Conservation (phyloP, 371 early-diverging fungal species). For the Saksenaea vasiformis region DNA sequence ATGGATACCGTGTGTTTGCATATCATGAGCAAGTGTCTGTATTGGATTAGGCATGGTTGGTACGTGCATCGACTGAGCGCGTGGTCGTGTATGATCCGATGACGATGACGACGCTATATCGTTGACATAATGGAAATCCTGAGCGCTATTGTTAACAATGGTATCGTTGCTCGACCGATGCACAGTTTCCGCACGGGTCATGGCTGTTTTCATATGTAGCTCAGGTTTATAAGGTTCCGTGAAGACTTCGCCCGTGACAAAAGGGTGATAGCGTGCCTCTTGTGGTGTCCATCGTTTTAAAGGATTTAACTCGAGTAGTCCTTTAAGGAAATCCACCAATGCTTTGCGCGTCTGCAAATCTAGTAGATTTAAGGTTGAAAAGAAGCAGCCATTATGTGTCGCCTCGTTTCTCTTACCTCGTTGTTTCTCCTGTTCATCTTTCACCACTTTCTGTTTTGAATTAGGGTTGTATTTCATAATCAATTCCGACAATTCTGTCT, state of each 20-base stretch:
- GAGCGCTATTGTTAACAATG: neutral
- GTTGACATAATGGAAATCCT: neutral
- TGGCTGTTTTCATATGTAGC: slow-evolving; percentile 14
- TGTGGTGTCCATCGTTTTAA: slow-evolving; percentile 92
- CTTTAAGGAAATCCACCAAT: slow-evolving; percentile 87
- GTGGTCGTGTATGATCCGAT: slow-evolving; percentile 6
- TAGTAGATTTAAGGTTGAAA: slow-evolving; percentile 16
- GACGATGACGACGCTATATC: neutral
- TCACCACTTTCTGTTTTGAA: slow-evolving; percentile 25
- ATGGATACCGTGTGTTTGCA: slow-evolving; percentile 12
- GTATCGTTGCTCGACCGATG: neutral
- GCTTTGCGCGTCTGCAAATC: slow-evolving; percentile 69
- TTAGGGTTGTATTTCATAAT: slow-evolving; percentile 73
- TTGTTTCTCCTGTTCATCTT: slow-evolving; percentile 60
- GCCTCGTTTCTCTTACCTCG: slow-evolving; percentile 64
- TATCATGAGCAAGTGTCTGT: slow-evolving; percentile 18
- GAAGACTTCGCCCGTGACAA: slow-evolving; percentile 88
- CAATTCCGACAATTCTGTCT: slow-evolving; percentile 77
- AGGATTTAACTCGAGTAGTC: slow-evolving; percentile 87
- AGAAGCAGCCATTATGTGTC: slow-evolving; percentile 13
- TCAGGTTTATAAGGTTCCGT: slow-evolving; percentile 59
- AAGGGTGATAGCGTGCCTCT: slow-evolving; percentile 93
- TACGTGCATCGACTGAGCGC: slow-evolving; percentile 19
- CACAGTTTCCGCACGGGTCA: neutral
- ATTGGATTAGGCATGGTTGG: slow-evolving; percentile 15